A percentile compares a stretch with the other conserved stretches of the same genome.
Evolutionary conservation across 2,329 filamentous ascomycete genomes (phyloP).

Genomic region (Fusarium transvaalense): DNA sequence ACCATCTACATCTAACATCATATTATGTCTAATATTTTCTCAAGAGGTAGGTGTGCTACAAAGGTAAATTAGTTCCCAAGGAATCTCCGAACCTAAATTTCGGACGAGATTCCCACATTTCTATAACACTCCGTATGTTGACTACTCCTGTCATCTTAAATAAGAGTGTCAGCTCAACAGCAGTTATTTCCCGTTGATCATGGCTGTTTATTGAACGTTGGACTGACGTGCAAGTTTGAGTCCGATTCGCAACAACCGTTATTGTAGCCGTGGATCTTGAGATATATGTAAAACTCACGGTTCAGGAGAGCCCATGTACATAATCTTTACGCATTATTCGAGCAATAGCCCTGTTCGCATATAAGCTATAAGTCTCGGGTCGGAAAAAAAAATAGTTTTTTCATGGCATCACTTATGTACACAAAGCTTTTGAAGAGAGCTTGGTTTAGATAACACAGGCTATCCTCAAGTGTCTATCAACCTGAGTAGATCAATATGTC

Average conservation of each 20-base stretch:
- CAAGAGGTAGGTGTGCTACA: background rate
- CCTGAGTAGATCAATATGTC: background rate
- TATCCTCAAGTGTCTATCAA: background rate
- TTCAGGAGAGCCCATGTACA: background rate
- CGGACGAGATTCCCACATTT: background rate
- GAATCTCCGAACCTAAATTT: slow-evolving; percentile 7
- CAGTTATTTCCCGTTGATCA: background rate
- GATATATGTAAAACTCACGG: background rate
- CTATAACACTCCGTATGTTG: background rate
- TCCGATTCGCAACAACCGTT: background rate
- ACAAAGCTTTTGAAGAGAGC: no score
- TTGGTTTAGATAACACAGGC: background rate
- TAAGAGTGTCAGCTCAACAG: background rate
- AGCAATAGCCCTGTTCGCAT: background rate
- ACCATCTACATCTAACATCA: no score
- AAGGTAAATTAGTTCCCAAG: background rate
- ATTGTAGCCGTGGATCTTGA: background rate
- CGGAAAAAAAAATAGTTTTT: no score
- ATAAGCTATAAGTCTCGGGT: background rate
- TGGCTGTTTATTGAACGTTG: background rate
- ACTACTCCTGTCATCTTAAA: background rate
- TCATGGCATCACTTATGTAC: no score
- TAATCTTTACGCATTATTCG: background rate
- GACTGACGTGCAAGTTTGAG: no score
- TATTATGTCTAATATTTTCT: background rate